These are phyloP conservation scores for Apodospora peruviana DNA, from an alignment of 495 filamentous ascomycete species.

Conservation along the genomic window DNA sequence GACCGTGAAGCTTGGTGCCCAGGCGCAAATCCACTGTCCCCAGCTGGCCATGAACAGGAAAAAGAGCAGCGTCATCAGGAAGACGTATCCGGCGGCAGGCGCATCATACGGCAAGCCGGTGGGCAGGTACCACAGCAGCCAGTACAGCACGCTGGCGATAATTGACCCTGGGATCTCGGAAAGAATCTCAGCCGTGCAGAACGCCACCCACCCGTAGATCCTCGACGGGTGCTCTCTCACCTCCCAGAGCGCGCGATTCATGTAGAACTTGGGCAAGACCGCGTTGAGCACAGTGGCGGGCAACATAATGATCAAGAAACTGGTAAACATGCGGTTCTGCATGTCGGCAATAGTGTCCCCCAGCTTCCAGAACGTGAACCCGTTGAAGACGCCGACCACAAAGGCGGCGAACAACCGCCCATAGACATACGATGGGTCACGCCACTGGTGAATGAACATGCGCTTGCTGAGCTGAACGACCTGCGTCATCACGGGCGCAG, in stretches of 20 bases:
- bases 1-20: slow-evolving; percentile 74
- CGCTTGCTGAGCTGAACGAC: slow-evolving; percentile 46
- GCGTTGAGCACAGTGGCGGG: slow-evolving; percentile 65
- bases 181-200: slow-evolving; percentile 69
- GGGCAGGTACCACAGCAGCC: slow-evolving; percentile 72
- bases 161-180: slow-evolving; percentile 72
- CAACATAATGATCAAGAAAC: slow-evolving; percentile 69
- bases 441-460: slow-evolving; percentile 76
- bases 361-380: slow-evolving; percentile 82
- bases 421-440: slow-evolving; percentile 70
- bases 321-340: slow-evolving; percentile 76
- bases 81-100: slow-evolving; percentile 69
- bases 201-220: slow-evolving; percentile 82
- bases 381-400: slow-evolving; percentile 62
- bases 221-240: slow-evolving; percentile 67
- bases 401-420: slow-evolving; percentile 53
- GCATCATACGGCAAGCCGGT: slow-evolving; percentile 62
- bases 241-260: slow-evolving; percentile 70
- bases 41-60: slow-evolving; percentile 72
- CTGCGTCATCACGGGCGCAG: slow-evolving; percentile 35
- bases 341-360: slow-evolving; percentile 62
- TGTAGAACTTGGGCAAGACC: slow-evolving; percentile 80
- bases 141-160: slow-evolving; percentile 62
- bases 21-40: slow-evolving; percentile 83
- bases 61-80: slow-evolving; percentile 77